Evolutionary conservation across 768 basidiomycete genomes (phyloP), one percentile per base, ranked within the genome.

Genomic region (Trametes villosa): DNA sequence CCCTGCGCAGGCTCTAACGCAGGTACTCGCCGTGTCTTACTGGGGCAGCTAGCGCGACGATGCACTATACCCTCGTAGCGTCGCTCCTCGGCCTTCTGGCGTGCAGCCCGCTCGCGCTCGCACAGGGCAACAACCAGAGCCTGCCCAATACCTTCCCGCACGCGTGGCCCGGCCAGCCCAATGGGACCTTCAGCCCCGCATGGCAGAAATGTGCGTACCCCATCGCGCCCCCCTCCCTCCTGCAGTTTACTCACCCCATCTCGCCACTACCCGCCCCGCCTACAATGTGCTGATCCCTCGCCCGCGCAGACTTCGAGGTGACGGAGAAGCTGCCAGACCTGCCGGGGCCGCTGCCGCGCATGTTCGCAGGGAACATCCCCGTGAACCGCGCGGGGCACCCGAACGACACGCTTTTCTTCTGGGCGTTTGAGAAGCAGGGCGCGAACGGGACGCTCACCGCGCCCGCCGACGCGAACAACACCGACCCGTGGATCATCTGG

Each of bases 401-500:
- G 6, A 74, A 74, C 60, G 57, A 72, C 59, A 72, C 72, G 9
- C 66, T 74, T 24, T 74, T 74, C 64, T 74, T 73, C 64, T 72
- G 70, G 70, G 73, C 53, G 18, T 71, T 72, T 36, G 72, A 73
- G 53, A 63, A 63, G 27, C 45, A 57, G 33, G 67, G 66, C 24
- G 66, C 55, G 49, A 67, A 67, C 26, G 73, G 72, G 18, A 69
- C 89, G 1, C 73, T 90, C 54, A 88, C 83, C 17, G 72, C 68
- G 58, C 59, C 64, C 9, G 67, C 67, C n/a, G 68, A 64, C 36
- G 67, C 70, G 20, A 70, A 67, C 22, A 76, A 70, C 50, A 62
- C 73, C n/a, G 76, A 85, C 27, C 88, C 89, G 1, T 89, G 89
- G 89, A 81, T 82, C 5, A 87, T 91, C 46, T 91, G 87, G 87